These are phyloP conservation scores for Candida alai DNA, from an alignment of 805 yeast species.

Conservation along the genomic window DNA sequence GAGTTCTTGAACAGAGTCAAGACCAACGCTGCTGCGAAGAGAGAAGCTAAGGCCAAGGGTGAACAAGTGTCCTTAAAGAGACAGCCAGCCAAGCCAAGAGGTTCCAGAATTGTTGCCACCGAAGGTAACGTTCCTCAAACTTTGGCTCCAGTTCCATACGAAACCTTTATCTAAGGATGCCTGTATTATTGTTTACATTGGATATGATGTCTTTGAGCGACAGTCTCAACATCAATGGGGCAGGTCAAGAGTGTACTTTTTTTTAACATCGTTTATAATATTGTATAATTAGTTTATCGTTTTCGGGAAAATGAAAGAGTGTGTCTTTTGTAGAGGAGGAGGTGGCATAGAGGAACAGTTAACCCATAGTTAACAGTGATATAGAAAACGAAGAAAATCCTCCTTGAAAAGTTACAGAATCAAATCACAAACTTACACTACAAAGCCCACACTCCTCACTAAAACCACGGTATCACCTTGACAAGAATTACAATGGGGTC, in stretches of 20 bases:
- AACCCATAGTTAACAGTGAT: not conserved
- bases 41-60: slow-evolving; percentile 94
- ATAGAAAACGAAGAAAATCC: not conserved
- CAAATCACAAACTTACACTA: not conserved
- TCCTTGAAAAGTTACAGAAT: not conserved
- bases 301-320: no score
- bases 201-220: no score
- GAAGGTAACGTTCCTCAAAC: slow-evolving; percentile 88
- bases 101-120: slow-evolving; percentile 78
- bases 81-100: slow-evolving; percentile 98
- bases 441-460: not conserved
- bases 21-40: slow-evolving; percentile 88
- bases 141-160: slow-evolving; percentile 98
- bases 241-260: no score
- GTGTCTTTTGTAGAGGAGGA: no score
- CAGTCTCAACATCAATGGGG: no score
- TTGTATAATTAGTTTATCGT: no score
- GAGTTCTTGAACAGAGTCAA: slow-evolving; percentile 99
- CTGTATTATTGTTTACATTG: no score
- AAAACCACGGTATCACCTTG: slow-evolving; percentile 1
- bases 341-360: not conserved
- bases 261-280: no score
- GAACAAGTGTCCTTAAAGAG: slow-evolving; percentile 90
- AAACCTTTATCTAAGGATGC: slow-evolving; percentile 95
- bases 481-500: slow-evolving; percentile 30